phyloP scores from a whole-genome alignment of 768 basidiomycete species.

The Termitomyces sp. region DNA sequence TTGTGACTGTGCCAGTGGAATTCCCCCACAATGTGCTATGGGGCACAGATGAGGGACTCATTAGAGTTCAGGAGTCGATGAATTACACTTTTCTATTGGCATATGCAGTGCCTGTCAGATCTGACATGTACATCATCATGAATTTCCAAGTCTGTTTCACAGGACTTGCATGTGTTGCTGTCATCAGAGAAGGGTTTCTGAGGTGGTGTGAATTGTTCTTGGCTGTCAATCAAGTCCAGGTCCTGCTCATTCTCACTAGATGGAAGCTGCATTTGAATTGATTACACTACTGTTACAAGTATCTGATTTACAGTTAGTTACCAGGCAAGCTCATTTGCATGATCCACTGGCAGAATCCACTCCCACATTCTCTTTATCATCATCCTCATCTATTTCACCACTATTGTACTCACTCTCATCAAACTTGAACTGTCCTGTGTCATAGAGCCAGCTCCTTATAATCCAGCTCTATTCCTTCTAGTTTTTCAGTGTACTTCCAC shows the following conservation, averaged over 20 bases:
- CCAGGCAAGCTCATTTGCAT: not conserved
- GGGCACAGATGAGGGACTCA: too few species aligned
- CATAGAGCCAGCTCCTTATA: not conserved
- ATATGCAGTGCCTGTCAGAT: too few species aligned
- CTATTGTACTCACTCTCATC: not conserved
- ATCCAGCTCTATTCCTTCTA: too few species aligned
- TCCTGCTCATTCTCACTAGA: not conserved
- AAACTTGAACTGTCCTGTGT: not conserved
- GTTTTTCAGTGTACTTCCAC: too few species aligned
- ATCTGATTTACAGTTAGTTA: not conserved
- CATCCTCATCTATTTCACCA: not conserved
- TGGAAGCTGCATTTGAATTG: not conserved
- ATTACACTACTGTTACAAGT: not conserved
- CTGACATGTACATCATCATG: not conserved
- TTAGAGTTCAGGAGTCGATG: too few species aligned
- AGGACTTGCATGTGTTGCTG: not conserved
- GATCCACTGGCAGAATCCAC: not conserved
- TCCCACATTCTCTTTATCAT: not conserved
- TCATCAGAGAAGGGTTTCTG: not conserved
- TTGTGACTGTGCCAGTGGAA: too few species aligned
- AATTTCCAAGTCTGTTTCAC: not conserved
- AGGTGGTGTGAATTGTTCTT: not conserved
- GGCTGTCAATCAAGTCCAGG: not conserved
- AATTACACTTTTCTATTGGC: too few species aligned
- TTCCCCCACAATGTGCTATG: too few species aligned